Evolutionary conservation across 805 yeast species (phyloP).

Genomic region (Yarrowia deformans): DNA sequence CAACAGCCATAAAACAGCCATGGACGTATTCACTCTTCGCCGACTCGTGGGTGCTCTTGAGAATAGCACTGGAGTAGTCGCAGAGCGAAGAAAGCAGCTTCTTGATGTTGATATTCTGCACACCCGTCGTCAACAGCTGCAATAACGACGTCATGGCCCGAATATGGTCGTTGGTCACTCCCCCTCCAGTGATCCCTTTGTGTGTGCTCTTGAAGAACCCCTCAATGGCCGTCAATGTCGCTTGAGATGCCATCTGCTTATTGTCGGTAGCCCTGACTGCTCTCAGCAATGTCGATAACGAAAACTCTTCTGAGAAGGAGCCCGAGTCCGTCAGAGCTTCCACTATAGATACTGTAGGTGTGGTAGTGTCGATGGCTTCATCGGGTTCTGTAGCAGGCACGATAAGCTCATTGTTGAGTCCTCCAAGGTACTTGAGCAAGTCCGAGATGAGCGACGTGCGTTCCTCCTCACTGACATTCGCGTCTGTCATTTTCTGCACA

Average conservation of each 20-base stretch:
- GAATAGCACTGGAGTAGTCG: slow-evolving; percentile 5
- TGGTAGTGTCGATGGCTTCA: not conserved
- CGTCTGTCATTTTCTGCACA: slow-evolving; percentile 21
- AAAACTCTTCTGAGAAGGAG: slow-evolving; percentile 23
- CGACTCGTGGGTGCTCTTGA: not conserved
- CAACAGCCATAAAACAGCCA: slow-evolving; percentile 3
- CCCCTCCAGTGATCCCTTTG: not conserved
- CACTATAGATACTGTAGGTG: slow-evolving; percentile 6
- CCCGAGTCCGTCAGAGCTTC: slow-evolving; percentile 14
- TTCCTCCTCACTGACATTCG: slow-evolving; percentile 22
- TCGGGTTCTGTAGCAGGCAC: not conserved
- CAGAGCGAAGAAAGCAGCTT: not conserved
- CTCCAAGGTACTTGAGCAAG: slow-evolving; percentile 23
- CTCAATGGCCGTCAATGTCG: slow-evolving; percentile 19
- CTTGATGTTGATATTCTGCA: slow-evolving; percentile 22
- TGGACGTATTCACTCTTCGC: not conserved
- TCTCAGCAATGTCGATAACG: slow-evolving; percentile 2
- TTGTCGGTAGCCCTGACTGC: slow-evolving; percentile 8
- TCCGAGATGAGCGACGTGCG: slow-evolving; percentile 17
- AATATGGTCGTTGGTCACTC: slow-evolving; percentile 18
- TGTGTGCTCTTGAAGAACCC: slow-evolving; percentile 16
- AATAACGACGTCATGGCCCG: slow-evolving; percentile 15
- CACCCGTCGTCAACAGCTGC: not conserved
- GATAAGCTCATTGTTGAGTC: slow-evolving; percentile 11
- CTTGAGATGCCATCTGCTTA: slow-evolving; percentile 13